A percentile compares a stretch with the other conserved stretches of the same genome.
phyloP scores from a whole-genome alignment of 352 stramenopile species.

The Phytophthora pseudosyringae region DNA sequence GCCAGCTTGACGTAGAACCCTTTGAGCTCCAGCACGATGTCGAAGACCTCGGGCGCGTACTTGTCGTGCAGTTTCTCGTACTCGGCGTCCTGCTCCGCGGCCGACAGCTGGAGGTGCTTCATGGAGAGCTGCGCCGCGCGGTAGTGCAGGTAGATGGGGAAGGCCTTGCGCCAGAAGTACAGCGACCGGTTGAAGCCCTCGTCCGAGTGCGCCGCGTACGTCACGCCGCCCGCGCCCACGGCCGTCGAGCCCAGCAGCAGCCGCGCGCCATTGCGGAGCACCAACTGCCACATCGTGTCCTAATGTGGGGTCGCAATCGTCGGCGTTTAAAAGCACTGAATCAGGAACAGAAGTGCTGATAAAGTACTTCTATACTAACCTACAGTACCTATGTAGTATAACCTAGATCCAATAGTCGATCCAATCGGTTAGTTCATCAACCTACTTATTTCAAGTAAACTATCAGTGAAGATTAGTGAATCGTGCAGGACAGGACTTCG shows the following conservation, averaged over 20 bases:
- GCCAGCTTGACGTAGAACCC: conserved; percentile 91
- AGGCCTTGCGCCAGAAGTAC: conserved; percentile 89
- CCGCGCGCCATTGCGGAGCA: conserved; percentile 63
- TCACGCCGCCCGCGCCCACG: conserved; percentile 49
- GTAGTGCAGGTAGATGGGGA: conserved; percentile 90
- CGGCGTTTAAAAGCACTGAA: background rate
- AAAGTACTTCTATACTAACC: no score
- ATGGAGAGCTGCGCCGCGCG: conserved; percentile 79
- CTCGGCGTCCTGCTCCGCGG: conserved; percentile 62
- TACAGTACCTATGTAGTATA: background rate
- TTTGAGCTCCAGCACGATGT: conserved; percentile 85
- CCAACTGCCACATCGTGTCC: conserved; percentile 42
- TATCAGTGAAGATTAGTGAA: conserved; percentile 1
- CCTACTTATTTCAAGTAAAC: no score
- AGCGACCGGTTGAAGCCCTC: conserved; percentile 83
- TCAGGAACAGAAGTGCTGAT: background rate
- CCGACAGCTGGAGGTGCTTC: conserved; percentile 50
- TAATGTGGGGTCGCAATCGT: background rate
- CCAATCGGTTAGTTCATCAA: no score
- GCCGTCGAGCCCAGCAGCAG: conserved; percentile 65
- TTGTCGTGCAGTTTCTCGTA: conserved; percentile 82
- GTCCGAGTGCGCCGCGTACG: conserved; percentile 69
- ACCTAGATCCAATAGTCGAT: no score
- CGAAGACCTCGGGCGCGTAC: conserved; percentile 80
- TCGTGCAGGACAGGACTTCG: background rate